phyloP scores from a whole-genome alignment of 768 basidiomycete genomes.

The Grammothele lineata region DNA sequence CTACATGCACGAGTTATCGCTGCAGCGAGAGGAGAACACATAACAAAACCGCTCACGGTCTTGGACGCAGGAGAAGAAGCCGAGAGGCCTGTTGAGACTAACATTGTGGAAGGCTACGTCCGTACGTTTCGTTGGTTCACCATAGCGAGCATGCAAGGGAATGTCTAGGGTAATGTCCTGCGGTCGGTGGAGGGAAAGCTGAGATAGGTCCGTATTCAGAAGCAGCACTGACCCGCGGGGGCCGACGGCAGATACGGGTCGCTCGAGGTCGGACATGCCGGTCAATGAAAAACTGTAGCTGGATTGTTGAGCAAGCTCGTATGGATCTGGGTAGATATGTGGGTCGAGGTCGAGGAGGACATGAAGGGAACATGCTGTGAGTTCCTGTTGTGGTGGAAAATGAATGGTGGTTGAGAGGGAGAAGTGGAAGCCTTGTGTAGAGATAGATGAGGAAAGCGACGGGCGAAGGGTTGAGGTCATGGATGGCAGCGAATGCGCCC shows the following conservation, averaged over 20 bases:
- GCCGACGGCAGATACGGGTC: conserved; percentile 36
- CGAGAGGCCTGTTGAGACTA: conserved; percentile 22
- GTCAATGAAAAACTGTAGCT: conserved; percentile 30
- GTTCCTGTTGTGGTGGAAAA: not conserved
- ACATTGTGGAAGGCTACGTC: conserved; percentile 19
- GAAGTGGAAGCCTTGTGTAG: conserved; percentile 23
- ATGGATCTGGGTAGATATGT: conserved; percentile 39
- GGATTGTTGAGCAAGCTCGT: conserved; percentile 34
- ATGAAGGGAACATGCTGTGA: conserved; percentile 25
- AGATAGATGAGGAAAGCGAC: conserved; percentile 17
- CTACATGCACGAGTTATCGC: not conserved
- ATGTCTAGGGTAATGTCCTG: conserved; percentile 25
- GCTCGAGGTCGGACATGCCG: conserved; percentile 39
- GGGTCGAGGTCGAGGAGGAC: conserved; percentile 34
- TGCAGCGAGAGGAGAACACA: not conserved
- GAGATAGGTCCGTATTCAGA: conserved; percentile 22
- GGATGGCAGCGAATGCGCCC: no score
- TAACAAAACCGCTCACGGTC: conserved; percentile 3
- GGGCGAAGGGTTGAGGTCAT: not conserved
- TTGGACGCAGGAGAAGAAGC: conserved; percentile 30
- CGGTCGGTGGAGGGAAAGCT: not conserved
- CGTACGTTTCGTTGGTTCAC: conserved; percentile 19
- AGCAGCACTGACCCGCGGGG: conserved; percentile 25
- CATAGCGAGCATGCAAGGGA: conserved; percentile 44
- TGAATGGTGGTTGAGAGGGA: conserved; percentile 12